A percentile compares a stretch with the other conserved stretches of the same genome.
Conservation (phyloP, 345 rosid genomes). For the Eucalyptus grandis region DNA sequence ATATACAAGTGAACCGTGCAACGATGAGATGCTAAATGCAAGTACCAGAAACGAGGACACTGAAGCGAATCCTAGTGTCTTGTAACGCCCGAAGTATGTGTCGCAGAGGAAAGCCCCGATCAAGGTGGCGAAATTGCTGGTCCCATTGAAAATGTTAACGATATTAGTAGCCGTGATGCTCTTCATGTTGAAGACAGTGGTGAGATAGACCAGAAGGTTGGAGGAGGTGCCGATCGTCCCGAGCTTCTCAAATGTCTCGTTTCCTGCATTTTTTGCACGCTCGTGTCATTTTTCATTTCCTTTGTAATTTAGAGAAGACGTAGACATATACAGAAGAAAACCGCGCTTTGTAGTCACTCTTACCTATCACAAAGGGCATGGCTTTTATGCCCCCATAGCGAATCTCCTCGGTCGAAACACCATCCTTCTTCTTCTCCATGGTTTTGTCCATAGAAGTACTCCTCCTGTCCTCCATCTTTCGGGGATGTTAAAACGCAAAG, state of each 20-base stretch:
- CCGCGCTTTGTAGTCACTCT: not conserved
- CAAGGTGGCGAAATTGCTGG: constrained; percentile 52
- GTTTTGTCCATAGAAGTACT: not conserved
- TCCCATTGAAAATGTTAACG: constrained; percentile 44
- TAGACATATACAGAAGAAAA: not conserved
- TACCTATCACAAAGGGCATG: constrained; percentile 5
- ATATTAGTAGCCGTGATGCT: constrained; percentile 52
- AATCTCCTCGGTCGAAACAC: not conserved
- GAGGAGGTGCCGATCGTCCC: constrained; percentile 48
- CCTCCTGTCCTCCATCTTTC: not conserved
- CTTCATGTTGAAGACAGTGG: constrained; percentile 52
- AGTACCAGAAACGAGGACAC: constrained; percentile 49
- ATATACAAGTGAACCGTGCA: not conserved
- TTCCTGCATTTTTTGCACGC: constrained; percentile 21
- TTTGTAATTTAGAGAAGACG: not conserved
- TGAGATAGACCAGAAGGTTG: constrained; percentile 45
- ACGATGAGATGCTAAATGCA: not conserved
- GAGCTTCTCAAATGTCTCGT: constrained; percentile 59
- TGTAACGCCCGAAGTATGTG: constrained; percentile 68
- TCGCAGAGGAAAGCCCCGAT: constrained; percentile 56
- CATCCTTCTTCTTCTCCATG: not conserved
- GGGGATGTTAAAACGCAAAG: not conserved
- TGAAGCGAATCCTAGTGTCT: constrained; percentile 46
- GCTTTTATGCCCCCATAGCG: not conserved
- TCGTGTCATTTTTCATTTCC: not conserved